These are phyloP conservation scores for Clonostachys byssicola DNA, from an alignment of 2,329 filamentous ascomycete genomes.

Conservation along the genomic window DNA sequence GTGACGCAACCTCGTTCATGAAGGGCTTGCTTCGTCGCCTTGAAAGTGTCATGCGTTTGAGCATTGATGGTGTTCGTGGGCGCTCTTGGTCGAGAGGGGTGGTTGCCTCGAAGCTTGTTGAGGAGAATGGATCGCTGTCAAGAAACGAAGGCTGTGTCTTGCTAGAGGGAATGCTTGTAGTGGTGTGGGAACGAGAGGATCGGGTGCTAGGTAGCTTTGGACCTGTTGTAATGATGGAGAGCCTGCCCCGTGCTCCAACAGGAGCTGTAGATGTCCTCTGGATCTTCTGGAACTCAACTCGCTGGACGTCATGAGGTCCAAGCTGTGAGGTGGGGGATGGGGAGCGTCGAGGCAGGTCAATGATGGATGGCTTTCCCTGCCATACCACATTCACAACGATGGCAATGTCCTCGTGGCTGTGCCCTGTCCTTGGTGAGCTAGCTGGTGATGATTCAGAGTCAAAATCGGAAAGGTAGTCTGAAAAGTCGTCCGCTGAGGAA, in stretches of 20 bases:
- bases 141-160: conserved; percentile 39
- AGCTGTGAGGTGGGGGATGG: not conserved
- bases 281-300: not conserved
- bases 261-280: not conserved
- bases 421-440: conserved; percentile 16
- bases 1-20: conserved; percentile 30
- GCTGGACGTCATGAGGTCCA: not conserved
- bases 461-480: conserved; percentile 39
- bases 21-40: conserved; percentile 50
- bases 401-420: conserved; percentile 51
- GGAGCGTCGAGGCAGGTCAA: conserved; percentile 45
- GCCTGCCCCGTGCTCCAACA: conserved; percentile 12
- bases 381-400: conserved; percentile 56
- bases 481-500: conserved; percentile 56
- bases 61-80: conserved; percentile 38
- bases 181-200: conserved; percentile 32
- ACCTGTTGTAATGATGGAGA: conserved; percentile 11
- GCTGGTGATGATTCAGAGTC: conserved; percentile 28
- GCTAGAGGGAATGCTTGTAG: conserved; percentile 27
- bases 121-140: conserved; percentile 48
- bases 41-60: conserved; percentile 49
- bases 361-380: conserved; percentile 54
- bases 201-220: conserved; percentile 16
- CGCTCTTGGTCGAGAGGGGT: conserved; percentile 18
- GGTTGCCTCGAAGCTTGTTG: conserved; percentile 16